Conservation (phyloP, 495 filamentous ascomycete genomes). For the Penicillium parvum region DNA sequence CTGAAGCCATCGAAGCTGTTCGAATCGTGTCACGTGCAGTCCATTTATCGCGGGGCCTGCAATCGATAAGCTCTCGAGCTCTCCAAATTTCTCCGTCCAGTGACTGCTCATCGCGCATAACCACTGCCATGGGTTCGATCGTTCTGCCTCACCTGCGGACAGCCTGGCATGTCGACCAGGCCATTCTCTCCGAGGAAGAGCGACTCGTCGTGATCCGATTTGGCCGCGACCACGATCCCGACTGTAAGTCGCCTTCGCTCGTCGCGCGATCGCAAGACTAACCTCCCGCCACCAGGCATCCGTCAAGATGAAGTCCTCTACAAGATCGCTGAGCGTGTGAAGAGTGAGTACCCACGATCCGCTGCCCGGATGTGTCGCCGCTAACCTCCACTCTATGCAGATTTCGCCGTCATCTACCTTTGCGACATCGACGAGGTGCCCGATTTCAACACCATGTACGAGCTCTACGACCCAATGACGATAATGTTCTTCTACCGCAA, state of each 20-base stretch:
- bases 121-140: slow-evolving; percentile 72
- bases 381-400: slow-evolving; percentile 13
- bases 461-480: slow-evolving; percentile 67
- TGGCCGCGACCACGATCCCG: slow-evolving; percentile 72
- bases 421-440: slow-evolving; percentile 95
- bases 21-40: slow-evolving; percentile 18
- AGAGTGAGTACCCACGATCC: slow-evolving; percentile 26
- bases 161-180: slow-evolving; percentile 96
- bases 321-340: slow-evolving; percentile 52
- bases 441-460: slow-evolving; percentile 96
- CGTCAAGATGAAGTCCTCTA: slow-evolving; percentile 92
- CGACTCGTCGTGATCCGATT: slow-evolving; percentile 94
- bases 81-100: slow-evolving; percentile 7
- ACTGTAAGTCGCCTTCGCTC: slow-evolving; percentile 31
- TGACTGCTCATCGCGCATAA: background rate
- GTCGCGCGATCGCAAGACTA: slow-evolving; percentile 9
- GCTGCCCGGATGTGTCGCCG: background rate
- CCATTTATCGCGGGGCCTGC: slow-evolving; percentile 16
- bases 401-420: slow-evolving; percentile 82
- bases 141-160: slow-evolving; percentile 88
- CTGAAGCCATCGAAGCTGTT: no score
- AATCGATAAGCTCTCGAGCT: slow-evolving; percentile 21
- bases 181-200: slow-evolving; percentile 88
- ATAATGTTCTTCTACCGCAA: slow-evolving; percentile 96
- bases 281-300: slow-evolving; percentile 53